Evolutionary conservation across 2,329 filamentous ascomycete genomes (phyloP).

Genomic region (Cladosporium cucumerinum): DNA sequence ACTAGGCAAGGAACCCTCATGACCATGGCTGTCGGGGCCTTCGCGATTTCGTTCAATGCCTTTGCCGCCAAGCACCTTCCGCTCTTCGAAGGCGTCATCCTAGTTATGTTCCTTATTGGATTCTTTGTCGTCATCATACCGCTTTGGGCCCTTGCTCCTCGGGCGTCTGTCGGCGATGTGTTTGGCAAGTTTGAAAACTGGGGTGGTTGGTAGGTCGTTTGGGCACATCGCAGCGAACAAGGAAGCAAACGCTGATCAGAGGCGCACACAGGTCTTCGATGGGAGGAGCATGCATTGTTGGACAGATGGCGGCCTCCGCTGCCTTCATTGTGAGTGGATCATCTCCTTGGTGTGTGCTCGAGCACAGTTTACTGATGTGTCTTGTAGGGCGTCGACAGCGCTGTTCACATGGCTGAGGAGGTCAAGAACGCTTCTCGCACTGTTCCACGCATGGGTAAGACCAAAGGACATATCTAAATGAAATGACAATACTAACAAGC

Average conservation of each 20-base stretch:
- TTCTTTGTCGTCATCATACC: conserved; percentile 34
- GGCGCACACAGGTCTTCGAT: conserved; percentile 22
- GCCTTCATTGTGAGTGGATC: conserved; percentile 6
- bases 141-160: conserved; percentile 32
- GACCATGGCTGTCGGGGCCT: conserved; percentile 25
- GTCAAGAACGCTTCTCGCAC: conserved; percentile 31
- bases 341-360: neutral
- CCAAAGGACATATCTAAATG: neutral
- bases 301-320: conserved; percentile 22
- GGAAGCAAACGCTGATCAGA: neutral
- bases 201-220: conserved; percentile 23
- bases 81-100: conserved; percentile 28
- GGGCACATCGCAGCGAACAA: neutral
- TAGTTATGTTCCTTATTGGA: conserved; percentile 30
- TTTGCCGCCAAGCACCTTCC: conserved; percentile 28
- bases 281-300: conserved; percentile 27
- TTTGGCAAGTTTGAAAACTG: conserved; percentile 26
- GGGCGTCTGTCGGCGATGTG: conserved; percentile 22
- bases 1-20: conserved; percentile 45
- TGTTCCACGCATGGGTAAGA: conserved; percentile 29
- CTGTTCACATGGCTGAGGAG: conserved; percentile 27
- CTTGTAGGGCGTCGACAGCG: conserved; percentile 6
- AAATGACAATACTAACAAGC: neutral
- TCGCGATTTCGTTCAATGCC: conserved; percentile 30
- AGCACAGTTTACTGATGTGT: neutral